These are phyloP conservation scores for barley (Hordeum vulgare) DNA, from an alignment of 176 grass and related monocot species.

Conservation along the genomic window MorexV3_pseudomolecules_assembly NC_058522.1:225942045-225942544, in stretches of 20 bases:
- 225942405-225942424: slow-evolving; percentile 43
- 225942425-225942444: not conserved
- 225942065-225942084: too few relatives aligned
- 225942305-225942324: not conserved
- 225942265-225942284: too few relatives aligned
- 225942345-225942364: slow-evolving; percentile 54
- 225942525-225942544: slow-evolving; percentile 91
- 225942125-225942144: too few relatives aligned
- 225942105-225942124: too few relatives aligned
- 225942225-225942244: too few relatives aligned
- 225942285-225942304: not conserved
- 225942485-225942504: slow-evolving; percentile 67
- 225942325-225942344: not conserved
- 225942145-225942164: not conserved
- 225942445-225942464: not conserved
- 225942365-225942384: slow-evolving; percentile 92
- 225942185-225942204: not conserved
- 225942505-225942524: slow-evolving; percentile 96
- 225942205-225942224: too few relatives aligned
- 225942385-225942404: slow-evolving; percentile 83
- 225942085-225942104: too few relatives aligned
- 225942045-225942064: too few relatives aligned
- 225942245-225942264: too few relatives aligned
- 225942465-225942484: not conserved
- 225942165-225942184: not conserved